Percentiles rank a stretch among this genome's conserved stretches.
phyloP scores from a whole-genome alignment of 2,329 filamentous ascomycete genomes.

The Alternaria incomplexa region DNA sequence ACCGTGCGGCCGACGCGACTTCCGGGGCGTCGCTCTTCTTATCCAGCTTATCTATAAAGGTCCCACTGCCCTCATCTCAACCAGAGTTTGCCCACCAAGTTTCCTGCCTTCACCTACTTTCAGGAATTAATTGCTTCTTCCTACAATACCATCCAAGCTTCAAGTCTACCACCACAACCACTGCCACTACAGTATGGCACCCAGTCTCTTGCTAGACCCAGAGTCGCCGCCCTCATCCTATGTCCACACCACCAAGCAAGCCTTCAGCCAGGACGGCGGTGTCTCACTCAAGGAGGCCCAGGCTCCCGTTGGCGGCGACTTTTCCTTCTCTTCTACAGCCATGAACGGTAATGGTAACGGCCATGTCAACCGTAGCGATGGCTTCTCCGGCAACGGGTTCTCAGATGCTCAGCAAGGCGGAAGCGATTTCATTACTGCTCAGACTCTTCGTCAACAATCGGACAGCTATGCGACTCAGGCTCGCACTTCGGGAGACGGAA shows the following conservation, averaged over 20 bases:
- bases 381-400: constrained; percentile 12
- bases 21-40: constrained; percentile 7
- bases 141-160: background rate
- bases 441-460: constrained; percentile 35
- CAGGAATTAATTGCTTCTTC: background rate
- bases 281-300: constrained; percentile 32
- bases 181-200: constrained; percentile 33
- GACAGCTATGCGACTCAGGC: constrained; percentile 29
- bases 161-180: background rate
- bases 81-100: background rate
- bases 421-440: constrained; percentile 33
- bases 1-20: constrained; percentile 13
- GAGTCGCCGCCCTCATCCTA: constrained; percentile 26
- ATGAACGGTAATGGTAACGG: constrained; percentile 16
- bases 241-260: constrained; percentile 22
- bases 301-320: constrained; percentile 18
- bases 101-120: background rate
- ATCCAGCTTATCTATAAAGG: constrained; percentile 22
- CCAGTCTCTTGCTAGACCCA: constrained; percentile 36
- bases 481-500: constrained; percentile 17
- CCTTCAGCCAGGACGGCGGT: constrained; percentile 20
- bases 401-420: constrained; percentile 20
- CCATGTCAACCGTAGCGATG: constrained; percentile 20
- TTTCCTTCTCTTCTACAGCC: constrained; percentile 23
- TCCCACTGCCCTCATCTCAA: constrained; percentile 11